Evolutionary conservation across 1,139 yeast species (phyloP), one percentile per base, ranked within the genome.

Genomic region (Geotrichum fermentans): DNA sequence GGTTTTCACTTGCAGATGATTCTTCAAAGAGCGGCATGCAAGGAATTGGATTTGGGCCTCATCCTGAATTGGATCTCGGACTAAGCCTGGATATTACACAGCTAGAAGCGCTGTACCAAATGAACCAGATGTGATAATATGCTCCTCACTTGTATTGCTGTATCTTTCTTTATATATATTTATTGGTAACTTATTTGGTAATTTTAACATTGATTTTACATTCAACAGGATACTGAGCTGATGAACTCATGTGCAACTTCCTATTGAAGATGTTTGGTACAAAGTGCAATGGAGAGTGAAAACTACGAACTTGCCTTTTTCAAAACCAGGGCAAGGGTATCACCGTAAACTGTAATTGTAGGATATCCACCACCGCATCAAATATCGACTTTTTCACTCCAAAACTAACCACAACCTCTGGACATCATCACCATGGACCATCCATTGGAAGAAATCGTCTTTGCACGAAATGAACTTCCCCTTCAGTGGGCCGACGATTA

Each of bases 401-500:
- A n/a, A n/a, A n/a, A n/a, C n/a, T n/a, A n/a, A n/a, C n/a, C n/a
- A n/a, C n/a, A n/a, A n/a, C n/a, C n/a, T n/a, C n/a, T n/a, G n/a
- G n/a, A n/a, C n/a, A 10, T 24, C 28, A 6, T 10, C 17, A 47
- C 34, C 4, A 58, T 55, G 60, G 60, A 59, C 26, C 52, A 52
- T 34, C 61, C 62, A 3, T 57, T 66, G 28, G 55, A 57, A 43
- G 53, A 58, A 29, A 56, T 66, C 26, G 58, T 69, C 38, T 59
- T 56, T 29, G 61, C 58, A 16, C 59, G 73, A 17, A 61, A 62
- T 21, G 60, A 59, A 18, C 52, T 62, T 26, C 59, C 61, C 40
- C 72, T 80, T 45, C 74, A 73, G 50, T 71, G 78, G 32, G 63
- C 71, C 2, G 56, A 58, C 22, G 72, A 68, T 52, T 68, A 58